phyloP scores from a whole-genome alignment of 179 eudicot genomes.

The Sideroxylon spinosum region DNA sequence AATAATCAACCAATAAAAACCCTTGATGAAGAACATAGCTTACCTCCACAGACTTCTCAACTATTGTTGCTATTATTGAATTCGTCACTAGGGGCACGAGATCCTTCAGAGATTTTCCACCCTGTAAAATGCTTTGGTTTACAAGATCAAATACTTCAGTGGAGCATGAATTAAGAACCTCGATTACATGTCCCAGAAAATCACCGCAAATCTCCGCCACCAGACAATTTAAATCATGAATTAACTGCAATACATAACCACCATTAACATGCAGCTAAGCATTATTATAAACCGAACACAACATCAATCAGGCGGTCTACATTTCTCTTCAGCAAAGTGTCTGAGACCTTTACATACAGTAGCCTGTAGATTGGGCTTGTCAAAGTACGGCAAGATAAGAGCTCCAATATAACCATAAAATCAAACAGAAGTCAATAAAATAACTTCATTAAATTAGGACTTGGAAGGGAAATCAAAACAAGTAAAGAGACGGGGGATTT shows the following conservation, averaged over 20 bases:
- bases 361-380: not conserved
- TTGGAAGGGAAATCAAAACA: not conserved
- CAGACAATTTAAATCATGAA: conserved; percentile 71
- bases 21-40: conserved; percentile 18
- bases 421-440: not conserved
- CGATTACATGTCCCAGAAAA: conserved; percentile 52
- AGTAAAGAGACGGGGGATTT: not conserved
- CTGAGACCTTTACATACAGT: not conserved
- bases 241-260: conserved; percentile 51
- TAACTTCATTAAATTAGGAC: conserved; percentile 1
- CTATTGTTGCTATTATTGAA: conserved; percentile 55
- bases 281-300: not conserved
- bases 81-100: conserved; percentile 46
- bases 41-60: conserved; percentile 85
- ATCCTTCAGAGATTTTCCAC: conserved; percentile 67
- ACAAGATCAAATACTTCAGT: conserved; percentile 71
- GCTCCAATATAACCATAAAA: not conserved
- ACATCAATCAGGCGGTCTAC: too few relatives aligned
- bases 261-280: not conserved
- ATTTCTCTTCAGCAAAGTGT: not conserved
- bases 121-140: conserved; percentile 73
- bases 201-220: conserved; percentile 56
- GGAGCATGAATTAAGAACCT: conserved; percentile 68
- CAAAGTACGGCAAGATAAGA: not conserved
- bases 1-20: not conserved